Conservation (phyloP, 352 stramenopile species). For the Pythium vanterpoolii region DNA sequence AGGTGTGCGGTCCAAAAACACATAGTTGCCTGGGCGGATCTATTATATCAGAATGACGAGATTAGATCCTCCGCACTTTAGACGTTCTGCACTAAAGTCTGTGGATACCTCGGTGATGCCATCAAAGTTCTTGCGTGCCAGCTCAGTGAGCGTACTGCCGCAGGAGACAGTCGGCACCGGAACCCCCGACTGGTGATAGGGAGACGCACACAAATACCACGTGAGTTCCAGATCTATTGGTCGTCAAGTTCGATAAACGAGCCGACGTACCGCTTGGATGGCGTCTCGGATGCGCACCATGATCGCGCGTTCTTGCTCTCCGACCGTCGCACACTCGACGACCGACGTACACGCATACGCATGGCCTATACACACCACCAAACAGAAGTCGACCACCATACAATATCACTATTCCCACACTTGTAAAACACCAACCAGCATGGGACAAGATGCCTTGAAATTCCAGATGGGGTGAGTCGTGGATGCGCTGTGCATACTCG, state of each 20-base stretch:
- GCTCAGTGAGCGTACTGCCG: constrained; percentile 65
- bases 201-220: neutral
- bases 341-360: constrained; percentile 51
- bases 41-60: no score
- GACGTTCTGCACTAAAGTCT: no score
- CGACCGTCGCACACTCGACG: constrained; percentile 46
- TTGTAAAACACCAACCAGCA: constrained; percentile 25
- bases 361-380: constrained; percentile 32
- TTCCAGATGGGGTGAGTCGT: constrained; percentile 42
- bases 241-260: neutral
- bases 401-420: neutral
- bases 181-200: constrained; percentile 30
- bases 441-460: constrained; percentile 65
- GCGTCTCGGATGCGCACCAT: constrained; percentile 63
- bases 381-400: neutral
- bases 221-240: neutral
- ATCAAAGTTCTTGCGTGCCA: constrained; percentile 50
- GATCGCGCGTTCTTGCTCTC: constrained; percentile 52
- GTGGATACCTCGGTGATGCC: constrained; percentile 60
- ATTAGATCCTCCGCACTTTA: no score
- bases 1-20: constrained; percentile 73
- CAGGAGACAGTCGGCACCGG: constrained; percentile 58
- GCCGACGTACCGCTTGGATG: constrained; percentile 34
- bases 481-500: constrained; percentile 48
- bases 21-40: constrained; percentile 72